A percentile compares a stretch with the other conserved stretches of the same genome.
phyloP scores from a whole-genome alignment of 441 rosid species.

The Gossypium lobatum region DNA sequence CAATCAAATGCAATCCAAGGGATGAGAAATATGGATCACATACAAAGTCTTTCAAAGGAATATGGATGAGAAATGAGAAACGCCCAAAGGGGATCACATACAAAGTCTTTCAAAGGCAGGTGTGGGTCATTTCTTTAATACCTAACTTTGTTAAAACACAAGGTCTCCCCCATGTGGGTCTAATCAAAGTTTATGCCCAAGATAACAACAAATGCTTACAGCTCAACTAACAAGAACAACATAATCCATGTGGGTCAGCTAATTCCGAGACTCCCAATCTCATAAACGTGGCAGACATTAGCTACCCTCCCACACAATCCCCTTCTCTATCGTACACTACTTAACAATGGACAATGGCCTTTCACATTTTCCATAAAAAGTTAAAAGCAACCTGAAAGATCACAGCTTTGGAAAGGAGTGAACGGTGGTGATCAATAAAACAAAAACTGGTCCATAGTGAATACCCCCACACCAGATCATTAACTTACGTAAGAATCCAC shows the following conservation, averaged over 20 bases:
- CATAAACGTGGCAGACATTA: not conserved
- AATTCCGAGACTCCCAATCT: not conserved
- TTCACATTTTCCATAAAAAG: not conserved
- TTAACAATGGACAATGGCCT: not conserved
- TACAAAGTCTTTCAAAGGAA: not conserved
- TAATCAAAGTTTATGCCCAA: not conserved
- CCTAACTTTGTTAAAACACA: conserved; percentile 5
- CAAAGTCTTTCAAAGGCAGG: conserved; percentile 6
- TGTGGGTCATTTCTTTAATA: conserved; percentile 4
- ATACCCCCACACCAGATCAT: not conserved
- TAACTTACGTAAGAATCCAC: not conserved
- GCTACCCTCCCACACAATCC: conserved; percentile 3
- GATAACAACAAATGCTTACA: not conserved
- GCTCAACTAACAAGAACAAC: conserved; percentile 16
- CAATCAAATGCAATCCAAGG: not conserved
- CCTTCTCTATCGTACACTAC: not conserved
- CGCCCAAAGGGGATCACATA: conserved; percentile 5
- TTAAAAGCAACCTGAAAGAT: not conserved
- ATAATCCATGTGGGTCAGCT: conserved; percentile 9
- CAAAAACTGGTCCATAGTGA: not conserved
- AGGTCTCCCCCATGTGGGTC: conserved; percentile 15
- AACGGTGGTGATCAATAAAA: not conserved
- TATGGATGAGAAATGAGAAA: not conserved
- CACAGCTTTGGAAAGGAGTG: not conserved
- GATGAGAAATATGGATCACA: not conserved